These are phyloP conservation scores for Lecanoromycetidae sp. DNA, from an alignment of 2,329 filamentous ascomycete species.

Conservation along the genomic window DNA sequence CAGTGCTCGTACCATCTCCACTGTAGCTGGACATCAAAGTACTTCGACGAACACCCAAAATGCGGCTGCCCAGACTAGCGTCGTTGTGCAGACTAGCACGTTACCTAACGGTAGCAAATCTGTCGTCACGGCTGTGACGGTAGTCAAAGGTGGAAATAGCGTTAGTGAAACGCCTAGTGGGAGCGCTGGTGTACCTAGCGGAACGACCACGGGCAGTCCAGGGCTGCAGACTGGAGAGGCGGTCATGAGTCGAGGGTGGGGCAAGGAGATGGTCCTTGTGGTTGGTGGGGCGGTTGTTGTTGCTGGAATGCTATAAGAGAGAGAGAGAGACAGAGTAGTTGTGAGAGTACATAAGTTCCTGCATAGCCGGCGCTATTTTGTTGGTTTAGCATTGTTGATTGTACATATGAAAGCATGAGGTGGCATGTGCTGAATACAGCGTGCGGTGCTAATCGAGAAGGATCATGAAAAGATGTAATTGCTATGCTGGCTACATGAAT, in stretches of 20 bases:
- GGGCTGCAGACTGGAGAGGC: constrained; percentile 31
- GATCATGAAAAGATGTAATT: too few relatives aligned
- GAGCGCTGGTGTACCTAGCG: constrained; percentile 19
- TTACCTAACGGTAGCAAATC: constrained; percentile 30
- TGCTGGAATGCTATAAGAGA: constrained; percentile 23
- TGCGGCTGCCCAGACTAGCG: constrained; percentile 24
- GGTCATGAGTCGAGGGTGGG: constrained; percentile 22
- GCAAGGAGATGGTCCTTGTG: constrained; percentile 28
- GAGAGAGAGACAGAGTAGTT: not conserved
- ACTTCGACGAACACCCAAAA: not conserved
- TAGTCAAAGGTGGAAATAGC: constrained; percentile 22
- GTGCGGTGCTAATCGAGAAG: too few relatives aligned
- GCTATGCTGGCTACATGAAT: not conserved
- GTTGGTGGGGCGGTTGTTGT: constrained; percentile 31
- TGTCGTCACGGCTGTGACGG: constrained; percentile 35
- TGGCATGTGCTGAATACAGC: not conserved
- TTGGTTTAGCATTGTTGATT: not conserved
- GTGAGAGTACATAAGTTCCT: not conserved
- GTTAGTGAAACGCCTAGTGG: constrained; percentile 17
- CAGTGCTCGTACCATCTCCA: constrained; percentile 21
- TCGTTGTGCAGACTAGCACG: constrained; percentile 31
- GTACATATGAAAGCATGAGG: not conserved
- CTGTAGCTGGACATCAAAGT: too few relatives aligned
- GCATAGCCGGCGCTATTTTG: not conserved
- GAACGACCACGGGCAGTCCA: constrained; percentile 20